Evolutionary conservation across 2,329 filamentous ascomycete species (phyloP).

Genomic region (Arachnomyces sp.): DNA sequence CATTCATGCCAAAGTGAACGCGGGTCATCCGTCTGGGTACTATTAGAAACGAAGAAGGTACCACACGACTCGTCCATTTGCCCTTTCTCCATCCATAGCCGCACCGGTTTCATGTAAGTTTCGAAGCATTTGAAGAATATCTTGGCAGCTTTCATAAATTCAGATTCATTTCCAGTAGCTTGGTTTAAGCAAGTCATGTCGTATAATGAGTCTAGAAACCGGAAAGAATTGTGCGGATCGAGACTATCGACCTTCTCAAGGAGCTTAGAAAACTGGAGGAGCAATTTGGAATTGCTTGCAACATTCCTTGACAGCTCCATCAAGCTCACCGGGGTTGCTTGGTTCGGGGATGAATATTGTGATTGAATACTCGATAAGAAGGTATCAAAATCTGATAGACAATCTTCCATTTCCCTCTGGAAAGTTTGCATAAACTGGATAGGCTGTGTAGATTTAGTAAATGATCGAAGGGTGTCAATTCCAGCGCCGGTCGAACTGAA

Average conservation of each 20-base stretch:
- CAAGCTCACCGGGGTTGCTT: slow-evolving; percentile 59
- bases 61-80: slow-evolving; percentile 58
- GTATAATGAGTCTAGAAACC: slow-evolving; percentile 72
- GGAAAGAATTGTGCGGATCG: slow-evolving; percentile 49
- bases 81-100: slow-evolving; percentile 77
- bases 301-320: slow-evolving; percentile 55
- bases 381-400: slow-evolving; percentile 53
- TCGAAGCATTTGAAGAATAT: slow-evolving; percentile 77
- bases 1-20: slow-evolving; percentile 68
- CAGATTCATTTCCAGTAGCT: slow-evolving; percentile 54
- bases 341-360: slow-evolving; percentile 48
- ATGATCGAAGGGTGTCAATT: slow-evolving; percentile 43
- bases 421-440: slow-evolving; percentile 64
- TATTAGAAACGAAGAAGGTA: slow-evolving; percentile 67
- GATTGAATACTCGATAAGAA: slow-evolving; percentile 54
- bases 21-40: slow-evolving; percentile 47
- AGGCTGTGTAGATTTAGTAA: slow-evolving; percentile 39
- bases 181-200: slow-evolving; percentile 63
- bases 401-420: slow-evolving; percentile 53
- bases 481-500: slow-evolving; percentile 44
- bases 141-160: slow-evolving; percentile 57
- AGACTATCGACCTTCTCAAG: slow-evolving; percentile 49
- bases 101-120: slow-evolving; percentile 72
- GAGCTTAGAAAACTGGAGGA: slow-evolving; percentile 56
- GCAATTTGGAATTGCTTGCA: slow-evolving; percentile 44